These are phyloP conservation scores for Petrea volubilis DNA, from an alignment of 257 asterid species.

Conservation along the genomic window DNA sequence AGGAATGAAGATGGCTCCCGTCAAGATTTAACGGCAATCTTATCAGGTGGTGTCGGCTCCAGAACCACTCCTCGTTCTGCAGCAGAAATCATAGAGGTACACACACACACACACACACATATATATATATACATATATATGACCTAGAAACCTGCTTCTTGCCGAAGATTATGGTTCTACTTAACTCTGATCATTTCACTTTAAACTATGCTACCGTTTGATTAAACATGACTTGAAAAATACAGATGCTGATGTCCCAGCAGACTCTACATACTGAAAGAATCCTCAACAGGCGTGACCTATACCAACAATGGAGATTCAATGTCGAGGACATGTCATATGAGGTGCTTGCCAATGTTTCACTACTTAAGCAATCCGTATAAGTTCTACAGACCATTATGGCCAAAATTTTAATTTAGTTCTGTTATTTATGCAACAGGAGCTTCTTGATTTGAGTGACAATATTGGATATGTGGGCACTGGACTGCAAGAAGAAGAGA, in stretches of 20 bases:
- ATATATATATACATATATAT: too few relatives aligned
- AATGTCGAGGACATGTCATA: conserved; percentile 54
- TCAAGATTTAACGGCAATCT: conserved; percentile 17
- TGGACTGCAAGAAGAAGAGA: conserved; percentile 57
- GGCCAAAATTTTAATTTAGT: background rate
- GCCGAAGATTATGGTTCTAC: too few relatives aligned
- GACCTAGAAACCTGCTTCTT: background rate
- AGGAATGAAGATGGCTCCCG: conserved; percentile 26
- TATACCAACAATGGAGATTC: conserved; percentile 51
- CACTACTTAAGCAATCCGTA: background rate
- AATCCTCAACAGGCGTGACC: conserved; percentile 31
- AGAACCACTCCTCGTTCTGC: conserved; percentile 34
- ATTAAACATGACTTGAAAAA: background rate
- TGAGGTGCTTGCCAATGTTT: conserved; percentile 38
- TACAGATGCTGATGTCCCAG: conserved; percentile 43
- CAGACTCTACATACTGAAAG: conserved; percentile 30
- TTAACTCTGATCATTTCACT: too few relatives aligned
- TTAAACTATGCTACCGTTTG: background rate
- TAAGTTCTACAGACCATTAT: background rate
- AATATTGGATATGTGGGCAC: conserved; percentile 57
- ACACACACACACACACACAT: too few relatives aligned
- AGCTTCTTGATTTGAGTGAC: conserved; percentile 58
- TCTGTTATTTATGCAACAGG: conserved; percentile 29
- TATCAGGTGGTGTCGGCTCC: conserved; percentile 5
- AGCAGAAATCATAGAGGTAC: conserved; percentile 41